Evolutionary conservation across 371 early-diverging fungal genomes (phyloP), one percentile per base, ranked within the genome.

Genomic region (Fennellomyces sp.): DNA sequence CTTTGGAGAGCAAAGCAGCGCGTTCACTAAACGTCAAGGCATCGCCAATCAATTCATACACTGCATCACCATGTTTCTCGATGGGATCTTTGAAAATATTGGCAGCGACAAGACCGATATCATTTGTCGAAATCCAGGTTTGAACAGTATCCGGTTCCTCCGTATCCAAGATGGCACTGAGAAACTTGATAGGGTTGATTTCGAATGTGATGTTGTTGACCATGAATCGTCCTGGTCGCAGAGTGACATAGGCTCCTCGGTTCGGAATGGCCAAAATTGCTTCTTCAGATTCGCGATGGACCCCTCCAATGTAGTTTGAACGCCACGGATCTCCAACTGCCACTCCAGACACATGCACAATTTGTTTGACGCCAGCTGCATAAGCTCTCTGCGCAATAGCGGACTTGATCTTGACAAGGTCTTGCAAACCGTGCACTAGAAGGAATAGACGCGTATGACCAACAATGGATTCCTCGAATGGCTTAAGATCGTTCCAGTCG

Each of bases 391-490:
- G 42, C 0, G 58, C 58, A 35, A 63, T 42, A 0, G n/a, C 4
- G 11, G 3, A 26, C 42, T n/a, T n/a, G 3, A 19, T 26, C 47
- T 27, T 1, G 55, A n/a, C n/a, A n/a, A n/a, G n/a, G n/a, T n/a
- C n/a, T n/a, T n/a, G n/a, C 10, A 64, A 11, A 29, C 53, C 64
- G 17, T 1, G 13, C 0, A 21, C 5, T 8, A 70, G 25, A 2
- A 74, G 53, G 11, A 73, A 65, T 0, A 76, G 53, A 25, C 74
- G 69, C 1, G 69, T 66, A 19, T 73, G 70, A 0, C 74, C 70
- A n/a, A 48, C 52, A 17, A 76, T 57, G 7, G 59, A 57, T 19
- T 60, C 50, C 10, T 65, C 55, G 10, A 69, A 52, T 12, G 63
- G 52, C 38, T 38, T 48, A 3, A 67, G 27, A 17, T 69, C 59